A percentile compares a stretch with the other conserved stretches of the same genome.
These are phyloP conservation scores for Telopea speciosissima DNA, from an alignment of 177 flowering plant genomes.

Conservation along the genomic window DNA sequence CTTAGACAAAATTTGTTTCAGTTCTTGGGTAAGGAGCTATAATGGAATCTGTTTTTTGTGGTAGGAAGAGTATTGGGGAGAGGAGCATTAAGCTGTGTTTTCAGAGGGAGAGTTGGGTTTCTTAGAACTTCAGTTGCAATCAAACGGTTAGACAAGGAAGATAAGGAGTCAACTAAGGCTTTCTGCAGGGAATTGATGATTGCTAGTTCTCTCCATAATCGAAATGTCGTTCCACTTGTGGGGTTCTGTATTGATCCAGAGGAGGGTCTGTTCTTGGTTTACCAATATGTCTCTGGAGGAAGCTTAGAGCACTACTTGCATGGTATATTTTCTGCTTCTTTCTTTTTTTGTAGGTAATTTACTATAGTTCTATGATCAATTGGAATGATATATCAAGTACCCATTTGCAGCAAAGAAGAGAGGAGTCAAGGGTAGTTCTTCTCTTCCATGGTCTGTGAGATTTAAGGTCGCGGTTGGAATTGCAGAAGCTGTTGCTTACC, in stretches of 20 bases:
- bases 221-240: conserved; percentile 69
- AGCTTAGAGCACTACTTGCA: conserved; percentile 84
- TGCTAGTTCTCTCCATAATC: conserved; percentile 69
- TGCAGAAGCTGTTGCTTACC: conserved; percentile 68
- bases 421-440: conserved; percentile 39
- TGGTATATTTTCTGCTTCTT: conserved; percentile 35
- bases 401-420: conserved; percentile 57
- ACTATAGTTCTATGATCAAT: conserved; percentile 6
- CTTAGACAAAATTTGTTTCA: neutral
- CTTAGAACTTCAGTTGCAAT: conserved; percentile 71
- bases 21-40: conserved; percentile 1
- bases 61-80: conserved; percentile 93
- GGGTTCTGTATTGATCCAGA: conserved; percentile 88
- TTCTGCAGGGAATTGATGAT: conserved; percentile 93
- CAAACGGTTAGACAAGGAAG: conserved; percentile 77
- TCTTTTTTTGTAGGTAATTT: conserved; percentile 2
- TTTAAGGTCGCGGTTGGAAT: conserved; percentile 75
- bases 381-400: conserved; percentile 15
- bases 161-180: conserved; percentile 74
- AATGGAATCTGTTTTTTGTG: conserved; percentile 16
- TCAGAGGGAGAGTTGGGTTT: conserved; percentile 69
- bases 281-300: conserved; percentile 87
- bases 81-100: conserved; percentile 89
- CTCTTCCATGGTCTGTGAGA: conserved; percentile 68
- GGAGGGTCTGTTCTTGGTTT: conserved; percentile 78